These are phyloP conservation scores for Periconia sp. DNA, from an alignment of 2,329 filamentous ascomycete genomes.

Conservation along the genomic window DNA sequence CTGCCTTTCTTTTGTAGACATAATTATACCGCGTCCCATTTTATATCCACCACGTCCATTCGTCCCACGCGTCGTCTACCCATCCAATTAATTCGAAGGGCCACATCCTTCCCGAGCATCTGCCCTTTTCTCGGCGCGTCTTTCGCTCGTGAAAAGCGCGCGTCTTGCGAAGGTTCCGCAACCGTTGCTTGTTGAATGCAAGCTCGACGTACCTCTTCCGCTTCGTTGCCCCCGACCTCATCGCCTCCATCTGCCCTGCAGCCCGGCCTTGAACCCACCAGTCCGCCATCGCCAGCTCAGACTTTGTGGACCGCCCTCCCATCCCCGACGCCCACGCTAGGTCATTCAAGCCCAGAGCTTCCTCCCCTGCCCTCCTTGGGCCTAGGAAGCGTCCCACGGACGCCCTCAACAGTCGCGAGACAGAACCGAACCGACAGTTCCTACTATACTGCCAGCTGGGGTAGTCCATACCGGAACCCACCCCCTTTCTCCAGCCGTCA, in stretches of 20 bases:
- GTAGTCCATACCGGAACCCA: slow-evolving; percentile 79
- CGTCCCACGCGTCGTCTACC: slow-evolving; percentile 22
- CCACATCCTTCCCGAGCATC: slow-evolving; percentile 12
- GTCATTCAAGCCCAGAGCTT: slow-evolving; percentile 46
- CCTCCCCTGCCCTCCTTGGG: slow-evolving; percentile 38
- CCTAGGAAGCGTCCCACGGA: slow-evolving; percentile 34
- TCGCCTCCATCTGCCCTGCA: slow-evolving; percentile 37
- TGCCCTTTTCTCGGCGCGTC: slow-evolving; percentile 20
- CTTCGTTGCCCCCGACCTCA: slow-evolving; percentile 35
- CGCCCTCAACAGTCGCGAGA: slow-evolving; percentile 37
- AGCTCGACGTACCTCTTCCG: slow-evolving; percentile 40
- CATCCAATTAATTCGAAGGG: slow-evolving; percentile 4
- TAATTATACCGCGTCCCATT: slow-evolving; percentile 31
- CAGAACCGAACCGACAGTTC: slow-evolving; percentile 49
- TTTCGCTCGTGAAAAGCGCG: slow-evolving; percentile 19
- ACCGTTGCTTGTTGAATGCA: slow-evolving; percentile 41
- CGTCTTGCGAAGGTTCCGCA: slow-evolving; percentile 16
- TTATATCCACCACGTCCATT: slow-evolving; percentile 14
- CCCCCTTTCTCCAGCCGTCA: slow-evolving; percentile 47
- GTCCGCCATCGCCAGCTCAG: slow-evolving; percentile 35
- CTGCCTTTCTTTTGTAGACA: slow-evolving; percentile 39
- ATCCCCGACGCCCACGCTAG: slow-evolving; percentile 45
- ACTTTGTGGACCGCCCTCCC: slow-evolving; percentile 41
- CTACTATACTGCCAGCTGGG: slow-evolving; percentile 81
- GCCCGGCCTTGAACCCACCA: slow-evolving; percentile 24